Conservation (phyloP, 2,329 filamentous ascomycete species). For the Trichocomaceae sp. region DNA sequence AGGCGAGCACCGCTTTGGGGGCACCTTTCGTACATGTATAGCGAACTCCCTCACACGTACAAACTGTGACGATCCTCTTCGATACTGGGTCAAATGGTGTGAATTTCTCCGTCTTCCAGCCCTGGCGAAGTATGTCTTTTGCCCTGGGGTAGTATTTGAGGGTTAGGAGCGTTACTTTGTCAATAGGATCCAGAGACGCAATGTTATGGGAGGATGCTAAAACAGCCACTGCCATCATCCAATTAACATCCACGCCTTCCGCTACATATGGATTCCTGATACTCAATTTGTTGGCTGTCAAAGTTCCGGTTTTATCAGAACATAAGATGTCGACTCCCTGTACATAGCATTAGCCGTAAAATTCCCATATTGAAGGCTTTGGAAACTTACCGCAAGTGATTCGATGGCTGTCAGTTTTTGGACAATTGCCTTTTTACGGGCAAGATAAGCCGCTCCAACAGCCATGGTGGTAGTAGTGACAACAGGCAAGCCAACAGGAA, state of each 20-base stretch:
- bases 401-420: conserved; percentile 75
- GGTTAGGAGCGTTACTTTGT: conserved; percentile 70
- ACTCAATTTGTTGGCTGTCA: conserved; percentile 57
- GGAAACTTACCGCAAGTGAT: conserved; percentile 54
- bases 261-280: conserved; percentile 71
- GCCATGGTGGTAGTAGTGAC: conserved; percentile 72
- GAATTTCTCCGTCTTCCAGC: conserved; percentile 72
- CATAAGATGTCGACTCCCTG: conserved; percentile 67
- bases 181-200: conserved; percentile 70
- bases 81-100: conserved; percentile 66
- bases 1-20: conserved; percentile 64
- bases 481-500: conserved; percentile 73
- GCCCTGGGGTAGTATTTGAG: conserved; percentile 69
- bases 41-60: conserved; percentile 59
- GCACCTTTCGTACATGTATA: conserved; percentile 73
- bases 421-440: conserved; percentile 71
- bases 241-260: conserved; percentile 70
- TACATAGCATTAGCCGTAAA: not conserved
- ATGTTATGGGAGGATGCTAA: conserved; percentile 72
- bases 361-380: not conserved
- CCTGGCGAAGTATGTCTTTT: conserved; percentile 64
- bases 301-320: conserved; percentile 75
- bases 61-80: conserved; percentile 68
- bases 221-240: conserved; percentile 76
- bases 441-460: conserved; percentile 69